phyloP scores from a whole-genome alignment of 139 green algal genomes.

The Haematococcus sp. region DNA sequence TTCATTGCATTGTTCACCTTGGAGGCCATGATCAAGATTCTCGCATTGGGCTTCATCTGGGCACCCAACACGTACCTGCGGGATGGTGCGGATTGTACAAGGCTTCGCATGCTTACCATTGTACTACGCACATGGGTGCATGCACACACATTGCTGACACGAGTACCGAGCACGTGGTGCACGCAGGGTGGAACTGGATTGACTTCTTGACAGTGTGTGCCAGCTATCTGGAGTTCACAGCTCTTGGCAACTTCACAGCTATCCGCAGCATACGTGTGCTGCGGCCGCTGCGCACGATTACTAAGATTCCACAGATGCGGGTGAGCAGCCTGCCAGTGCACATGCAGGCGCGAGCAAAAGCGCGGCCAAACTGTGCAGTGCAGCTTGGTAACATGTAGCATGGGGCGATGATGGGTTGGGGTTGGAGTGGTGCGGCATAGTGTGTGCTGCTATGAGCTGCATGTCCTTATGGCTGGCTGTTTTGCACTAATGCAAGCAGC shows the following conservation, averaged over 20 bases:
- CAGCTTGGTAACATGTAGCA: background rate
- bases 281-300: constrained; percentile 67
- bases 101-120: constrained; percentile 5
- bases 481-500: no score
- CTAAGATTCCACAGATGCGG: constrained; percentile 44
- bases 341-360: background rate
- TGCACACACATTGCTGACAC: background rate
- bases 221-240: constrained; percentile 29
- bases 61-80: constrained; percentile 31
- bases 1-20: constrained; percentile 54
- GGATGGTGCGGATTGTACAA: constrained; percentile 18
- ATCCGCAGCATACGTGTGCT: constrained; percentile 67
- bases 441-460: no score
- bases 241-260: constrained; percentile 48
- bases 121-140: no score
- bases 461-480: no score
- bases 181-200: constrained; percentile 69
- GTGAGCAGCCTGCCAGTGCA: constrained; percentile 18
- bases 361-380: no score
- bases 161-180: no score
- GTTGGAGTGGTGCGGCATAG: no score
- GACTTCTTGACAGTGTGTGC: constrained; percentile 57
- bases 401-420: background rate
- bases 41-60: constrained; percentile 29
- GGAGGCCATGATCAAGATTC: constrained; percentile 52